Evolutionary conservation across 2,329 filamentous ascomycete species (phyloP).

Genomic region (Pezicula radicicola): DNA sequence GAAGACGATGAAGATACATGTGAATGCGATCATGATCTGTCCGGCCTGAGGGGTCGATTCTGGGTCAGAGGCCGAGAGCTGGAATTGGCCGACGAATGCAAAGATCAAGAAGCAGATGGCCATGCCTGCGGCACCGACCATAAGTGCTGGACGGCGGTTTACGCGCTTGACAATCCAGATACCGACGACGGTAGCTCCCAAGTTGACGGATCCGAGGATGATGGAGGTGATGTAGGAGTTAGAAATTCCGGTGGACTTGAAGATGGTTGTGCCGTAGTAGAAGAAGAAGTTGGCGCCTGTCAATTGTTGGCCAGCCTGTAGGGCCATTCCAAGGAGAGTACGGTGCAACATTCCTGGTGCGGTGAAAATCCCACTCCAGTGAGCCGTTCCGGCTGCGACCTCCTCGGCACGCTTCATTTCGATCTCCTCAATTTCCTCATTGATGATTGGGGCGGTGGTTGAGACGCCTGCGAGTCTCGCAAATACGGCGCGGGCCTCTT

Average conservation of each 20-base stretch:
- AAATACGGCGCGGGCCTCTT: conserved; percentile 46
- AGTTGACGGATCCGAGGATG: conserved; percentile 66
- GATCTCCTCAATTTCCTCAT: conserved; percentile 49
- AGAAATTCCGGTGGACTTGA: conserved; percentile 59
- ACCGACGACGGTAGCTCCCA: conserved; percentile 61
- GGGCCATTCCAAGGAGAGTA: conserved; percentile 56
- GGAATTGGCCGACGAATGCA: conserved; percentile 47
- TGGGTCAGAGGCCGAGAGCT: conserved; percentile 38
- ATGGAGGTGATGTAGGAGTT: conserved; percentile 68
- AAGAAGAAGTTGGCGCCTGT: conserved; percentile 70
- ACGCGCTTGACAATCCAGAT: conserved; percentile 64
- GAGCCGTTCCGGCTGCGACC: conserved; percentile 25
- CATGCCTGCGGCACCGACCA: conserved; percentile 61
- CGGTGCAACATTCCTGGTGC: conserved; percentile 65
- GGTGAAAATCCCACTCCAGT: conserved; percentile 61
- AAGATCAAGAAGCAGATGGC: conserved; percentile 57
- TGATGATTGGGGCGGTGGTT: conserved; percentile 36
- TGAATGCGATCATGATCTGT: conserved; percentile 63
- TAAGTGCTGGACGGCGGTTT: conserved; percentile 61
- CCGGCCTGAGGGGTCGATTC: conserved; percentile 47
- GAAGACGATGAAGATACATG: conserved; percentile 61
- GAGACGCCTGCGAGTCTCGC: conserved; percentile 39
- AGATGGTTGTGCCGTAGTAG: conserved; percentile 65
- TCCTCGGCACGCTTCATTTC: conserved; percentile 49
- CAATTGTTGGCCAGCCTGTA: conserved; percentile 66